Conservation (phyloP, 2,329 filamentous ascomycete genomes). For the Saccharata proteae region DNA sequence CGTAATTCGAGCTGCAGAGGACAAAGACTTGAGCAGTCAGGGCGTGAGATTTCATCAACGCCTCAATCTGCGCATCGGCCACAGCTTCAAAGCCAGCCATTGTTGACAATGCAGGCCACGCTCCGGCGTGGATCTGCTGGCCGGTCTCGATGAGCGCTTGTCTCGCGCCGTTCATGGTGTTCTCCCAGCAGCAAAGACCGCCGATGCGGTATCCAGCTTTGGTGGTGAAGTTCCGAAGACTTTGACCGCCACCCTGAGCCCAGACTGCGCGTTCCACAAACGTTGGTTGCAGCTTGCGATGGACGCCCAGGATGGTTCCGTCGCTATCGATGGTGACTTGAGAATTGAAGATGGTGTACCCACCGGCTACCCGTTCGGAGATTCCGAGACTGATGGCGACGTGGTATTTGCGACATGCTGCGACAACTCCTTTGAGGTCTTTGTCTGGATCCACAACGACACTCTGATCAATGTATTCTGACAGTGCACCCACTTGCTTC, state of each 20-base stretch:
- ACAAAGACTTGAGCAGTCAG: slow-evolving; percentile 35
- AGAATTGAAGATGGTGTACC: slow-evolving; percentile 25
- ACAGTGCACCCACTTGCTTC: slow-evolving; percentile 20
- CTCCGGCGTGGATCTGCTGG: slow-evolving; percentile 24
- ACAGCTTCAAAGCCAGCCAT: slow-evolving; percentile 29
- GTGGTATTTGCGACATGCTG: slow-evolving; percentile 19
- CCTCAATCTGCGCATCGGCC: slow-evolving; percentile 34
- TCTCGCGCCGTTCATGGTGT: slow-evolving; percentile 27
- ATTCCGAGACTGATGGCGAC: slow-evolving; percentile 24
- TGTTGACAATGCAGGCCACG: slow-evolving; percentile 26
- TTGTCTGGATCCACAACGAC: slow-evolving; percentile 22
- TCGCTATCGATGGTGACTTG: slow-evolving; percentile 23
- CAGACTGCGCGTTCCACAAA: slow-evolving; percentile 23
- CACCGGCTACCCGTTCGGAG: slow-evolving; percentile 21
- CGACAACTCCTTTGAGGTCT: slow-evolving; percentile 20
- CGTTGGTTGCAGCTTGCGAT: slow-evolving; percentile 26
- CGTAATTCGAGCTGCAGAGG: slow-evolving; percentile 29
- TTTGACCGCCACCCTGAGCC: slow-evolving; percentile 23
- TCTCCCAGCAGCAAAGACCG: slow-evolving; percentile 26
- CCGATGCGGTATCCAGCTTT: slow-evolving; percentile 20
- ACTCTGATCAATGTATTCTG: slow-evolving; percentile 23
- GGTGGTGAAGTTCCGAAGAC: slow-evolving; percentile 15
- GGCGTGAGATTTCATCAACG: slow-evolving; percentile 34
- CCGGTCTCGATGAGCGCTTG: slow-evolving; percentile 22
- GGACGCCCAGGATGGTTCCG: slow-evolving; percentile 23